Conservation (phyloP, 2,329 filamentous ascomycete genomes). For the Verruconis gallopava region DNA sequence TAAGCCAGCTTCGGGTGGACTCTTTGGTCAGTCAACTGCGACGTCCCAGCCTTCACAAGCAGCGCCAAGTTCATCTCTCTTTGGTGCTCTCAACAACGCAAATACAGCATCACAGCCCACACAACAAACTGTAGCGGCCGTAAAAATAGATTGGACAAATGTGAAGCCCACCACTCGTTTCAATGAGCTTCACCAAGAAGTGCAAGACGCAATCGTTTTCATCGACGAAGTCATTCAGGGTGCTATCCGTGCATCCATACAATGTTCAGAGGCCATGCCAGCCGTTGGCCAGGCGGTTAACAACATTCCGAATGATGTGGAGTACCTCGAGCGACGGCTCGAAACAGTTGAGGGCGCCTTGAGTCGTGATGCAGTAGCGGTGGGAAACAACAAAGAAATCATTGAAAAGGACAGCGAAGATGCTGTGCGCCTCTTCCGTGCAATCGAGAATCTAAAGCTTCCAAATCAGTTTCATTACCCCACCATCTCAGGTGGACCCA, state of each 20-base stretch:
- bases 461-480: slow-evolving; percentile 45
- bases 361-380: slow-evolving; percentile 48
- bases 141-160: slow-evolving; percentile 65
- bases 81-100: slow-evolving; percentile 15
- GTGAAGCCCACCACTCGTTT: slow-evolving; percentile 81
- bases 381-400: slow-evolving; percentile 42
- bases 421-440: slow-evolving; percentile 57
- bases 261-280: slow-evolving; percentile 56
- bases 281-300: slow-evolving; percentile 50
- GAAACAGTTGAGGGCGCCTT: slow-evolving; percentile 51
- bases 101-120: slow-evolving; percentile 14
- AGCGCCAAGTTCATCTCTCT: background rate
- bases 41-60: background rate
- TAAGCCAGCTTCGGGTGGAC: slow-evolving; percentile 4
- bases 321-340: slow-evolving; percentile 47
- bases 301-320: slow-evolving; percentile 52
- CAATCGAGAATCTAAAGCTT: slow-evolving; percentile 61
- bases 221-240: slow-evolving; percentile 70
- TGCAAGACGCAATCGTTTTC: slow-evolving; percentile 64
- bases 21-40: slow-evolving; percentile 11
- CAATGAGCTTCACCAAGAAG: slow-evolving; percentile 71
- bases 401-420: slow-evolving; percentile 56
- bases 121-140: slow-evolving; percentile 43
- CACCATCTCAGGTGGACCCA: background rate
- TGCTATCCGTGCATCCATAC: slow-evolving; percentile 63